These are phyloP conservation scores for Chromera velia DNA, from an alignment of 73 alveolate species.

Conservation along the genomic window DNA sequence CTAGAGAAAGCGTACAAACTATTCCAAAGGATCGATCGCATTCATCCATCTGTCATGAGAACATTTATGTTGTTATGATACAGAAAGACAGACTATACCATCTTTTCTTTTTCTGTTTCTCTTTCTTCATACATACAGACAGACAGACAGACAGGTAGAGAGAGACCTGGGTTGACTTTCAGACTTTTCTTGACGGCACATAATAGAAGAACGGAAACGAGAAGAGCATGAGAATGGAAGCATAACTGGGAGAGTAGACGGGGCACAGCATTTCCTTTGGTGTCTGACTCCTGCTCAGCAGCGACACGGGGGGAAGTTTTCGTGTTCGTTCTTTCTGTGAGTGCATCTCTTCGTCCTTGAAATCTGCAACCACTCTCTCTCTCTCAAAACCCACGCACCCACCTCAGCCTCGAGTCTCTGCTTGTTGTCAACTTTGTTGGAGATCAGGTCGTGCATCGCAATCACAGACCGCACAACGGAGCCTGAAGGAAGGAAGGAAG, in stretches of 20 bases:
- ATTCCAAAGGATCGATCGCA: not conserved
- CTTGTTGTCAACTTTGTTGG: constrained; percentile 59
- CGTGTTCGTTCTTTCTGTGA: not conserved
- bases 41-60: not conserved
- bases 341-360: not conserved
- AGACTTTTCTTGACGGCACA: too few species aligned
- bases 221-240: too few species aligned
- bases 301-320: not conserved
- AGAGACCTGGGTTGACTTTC: too few species aligned
- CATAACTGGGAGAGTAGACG: too few species aligned
- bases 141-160: too few species aligned
- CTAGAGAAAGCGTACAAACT: too few species aligned
- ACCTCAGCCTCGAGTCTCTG: constrained; percentile 42
- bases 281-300: not conserved
- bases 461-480: constrained; percentile 57
- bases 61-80: too few species aligned
- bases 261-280: not conserved
- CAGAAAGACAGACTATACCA: constrained; percentile 2
- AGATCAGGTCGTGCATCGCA: constrained; percentile 66
- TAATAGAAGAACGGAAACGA: too few species aligned
- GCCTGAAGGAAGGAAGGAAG: constrained; percentile 5
- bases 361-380: constrained; percentile 2
- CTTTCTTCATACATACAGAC: constrained; percentile 8
- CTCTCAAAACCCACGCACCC: not conserved
- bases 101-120: not conserved